These are phyloP conservation scores for Cerioporus squamosus DNA, from an alignment of 1,284 basidiomycete genomes.

Conservation along the genomic window DNA sequence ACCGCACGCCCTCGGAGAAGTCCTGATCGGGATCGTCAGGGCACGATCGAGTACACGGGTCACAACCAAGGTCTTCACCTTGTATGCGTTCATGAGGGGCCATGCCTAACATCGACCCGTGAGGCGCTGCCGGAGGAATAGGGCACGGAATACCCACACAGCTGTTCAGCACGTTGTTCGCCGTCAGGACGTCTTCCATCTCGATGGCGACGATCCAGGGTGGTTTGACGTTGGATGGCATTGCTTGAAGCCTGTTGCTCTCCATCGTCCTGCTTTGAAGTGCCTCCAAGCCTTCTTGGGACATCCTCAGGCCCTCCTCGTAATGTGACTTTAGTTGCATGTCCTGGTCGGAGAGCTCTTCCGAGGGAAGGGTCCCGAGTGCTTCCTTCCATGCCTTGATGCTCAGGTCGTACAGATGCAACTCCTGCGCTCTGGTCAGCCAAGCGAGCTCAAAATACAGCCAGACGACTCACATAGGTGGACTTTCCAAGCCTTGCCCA, in stretches of 20 bases:
- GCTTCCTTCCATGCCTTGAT: conserved; percentile 30
- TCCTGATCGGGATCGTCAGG: conserved; percentile 11
- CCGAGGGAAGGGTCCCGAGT: conserved; percentile 27
- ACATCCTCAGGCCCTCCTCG: conserved; percentile 22
- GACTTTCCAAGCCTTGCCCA: conserved; percentile 38
- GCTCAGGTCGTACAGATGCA: conserved; percentile 16
- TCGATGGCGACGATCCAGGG: conserved; percentile 19
- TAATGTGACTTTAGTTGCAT: conserved; percentile 34
- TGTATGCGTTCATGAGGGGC: conserved; percentile 38
- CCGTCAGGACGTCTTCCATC: conserved; percentile 21
- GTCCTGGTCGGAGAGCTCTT: conserved; percentile 26
- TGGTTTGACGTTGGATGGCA: conserved; percentile 6
- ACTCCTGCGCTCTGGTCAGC: conserved; percentile 11
- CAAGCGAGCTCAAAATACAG: background rate
- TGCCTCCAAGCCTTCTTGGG: conserved; percentile 5
- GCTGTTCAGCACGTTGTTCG: conserved; percentile 22
- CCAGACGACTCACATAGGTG: conserved; percentile 29
- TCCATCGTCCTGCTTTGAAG: conserved; percentile 3
- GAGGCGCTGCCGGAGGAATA: background rate
- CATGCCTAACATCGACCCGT: conserved; percentile 33
- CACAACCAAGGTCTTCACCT: conserved; percentile 24
- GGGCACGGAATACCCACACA: conserved; percentile 19
- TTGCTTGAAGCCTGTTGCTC: background rate
- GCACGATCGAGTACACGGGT: too few species aligned
- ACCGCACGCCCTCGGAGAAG: conserved; percentile 20